Base-by-base conservation (phyloP, 306 rosid species). In the Purshia tridentata region DNA sequence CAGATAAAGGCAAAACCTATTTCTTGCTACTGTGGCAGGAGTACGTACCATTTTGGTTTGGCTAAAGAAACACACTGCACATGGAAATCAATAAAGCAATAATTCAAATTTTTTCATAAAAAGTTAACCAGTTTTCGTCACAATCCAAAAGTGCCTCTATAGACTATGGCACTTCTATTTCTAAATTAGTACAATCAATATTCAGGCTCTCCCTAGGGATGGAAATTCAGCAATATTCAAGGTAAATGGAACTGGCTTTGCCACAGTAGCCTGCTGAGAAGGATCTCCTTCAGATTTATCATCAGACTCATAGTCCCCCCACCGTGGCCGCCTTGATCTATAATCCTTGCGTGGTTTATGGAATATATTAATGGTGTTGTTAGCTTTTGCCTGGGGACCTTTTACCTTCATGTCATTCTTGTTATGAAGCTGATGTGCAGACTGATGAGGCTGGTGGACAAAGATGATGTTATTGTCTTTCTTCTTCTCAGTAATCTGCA, bases 111-210 rank as follows among this genome's bases (percentile, higher is more conserved):
- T n/a, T 11, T 9, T 37, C n/a, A 48, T 15, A 50, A 51, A 29
- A n/a, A 37, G 47, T 8, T 13, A 50, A 67, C 2, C n/a, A 45
- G 48, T 50, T 68, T 37, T 51, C 60, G 16, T 51, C 47, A 51
- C 59, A 11, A 35, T 67, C 72, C 35, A 51, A 68, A 35, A 18
- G 12, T 18, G 72, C 61, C 72, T 23, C 23, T 61, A 15, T 15
- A 46, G 47, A 20, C 47, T 60, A 29, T 29, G 35, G 35, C 35
- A 29, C 35, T 29, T 22, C 7, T 10, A 11, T 11, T 7, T 12
- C 61, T n/a, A n/a, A 59, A 59, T 59, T 12, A 35, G 14, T 8
- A 13, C 6, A 8, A 1, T 59, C 18, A 6, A 12, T 9, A 39
- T 39, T 62, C 67, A 62, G 48, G 67, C 23, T 63, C 16, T 63